A percentile compares a stretch with the other conserved stretches of the same genome.
Conservation (phyloP, 106 monocot genomes). For the Allium cepa region DNA sequence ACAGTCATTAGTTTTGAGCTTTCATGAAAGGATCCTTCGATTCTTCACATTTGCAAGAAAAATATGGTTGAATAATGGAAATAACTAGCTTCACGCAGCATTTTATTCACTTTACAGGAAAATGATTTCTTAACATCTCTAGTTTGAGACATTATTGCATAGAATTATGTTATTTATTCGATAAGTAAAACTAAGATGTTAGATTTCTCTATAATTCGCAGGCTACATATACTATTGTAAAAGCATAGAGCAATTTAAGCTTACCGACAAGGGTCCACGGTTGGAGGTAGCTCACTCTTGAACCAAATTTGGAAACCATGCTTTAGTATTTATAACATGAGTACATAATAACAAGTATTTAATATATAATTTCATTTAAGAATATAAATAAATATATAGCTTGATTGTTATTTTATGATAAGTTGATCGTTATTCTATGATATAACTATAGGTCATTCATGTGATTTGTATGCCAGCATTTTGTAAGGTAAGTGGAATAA, state of each 20-base stretch:
- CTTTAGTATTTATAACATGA: slow-evolving; percentile 23
- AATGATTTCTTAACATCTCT: slow-evolving; percentile 31
- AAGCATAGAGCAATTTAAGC: slow-evolving; percentile 4
- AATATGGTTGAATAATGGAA: slow-evolving; percentile 16
- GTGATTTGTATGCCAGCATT: too few relatives aligned
- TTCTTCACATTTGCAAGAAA: slow-evolving; percentile 9
- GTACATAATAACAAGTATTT: background rate
- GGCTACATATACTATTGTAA: background rate
- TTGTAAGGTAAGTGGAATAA: too few relatives aligned
- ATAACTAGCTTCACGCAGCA: slow-evolving; percentile 6
- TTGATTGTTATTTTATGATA: too few relatives aligned
- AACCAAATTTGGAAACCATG: slow-evolving; percentile 21
- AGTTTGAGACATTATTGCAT: slow-evolving; percentile 40
- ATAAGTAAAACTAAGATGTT: background rate
- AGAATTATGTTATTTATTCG: slow-evolving; percentile 33
- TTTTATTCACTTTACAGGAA: slow-evolving; percentile 18
- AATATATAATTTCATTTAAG: background rate
- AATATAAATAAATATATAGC: too few relatives aligned
- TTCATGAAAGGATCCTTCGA: background rate
- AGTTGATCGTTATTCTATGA: too few relatives aligned
- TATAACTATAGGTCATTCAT: too few relatives aligned
- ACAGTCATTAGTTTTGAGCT: too few relatives aligned
- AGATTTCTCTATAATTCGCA: background rate
- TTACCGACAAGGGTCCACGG: slow-evolving; percentile 61
- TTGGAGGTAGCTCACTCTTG: slow-evolving; percentile 45